A percentile compares a stretch with the other conserved stretches of the same genome.
phyloP scores from a whole-genome alignment of 1,284 basidiomycete genomes.

The Takashimella tepidaria region DNA sequence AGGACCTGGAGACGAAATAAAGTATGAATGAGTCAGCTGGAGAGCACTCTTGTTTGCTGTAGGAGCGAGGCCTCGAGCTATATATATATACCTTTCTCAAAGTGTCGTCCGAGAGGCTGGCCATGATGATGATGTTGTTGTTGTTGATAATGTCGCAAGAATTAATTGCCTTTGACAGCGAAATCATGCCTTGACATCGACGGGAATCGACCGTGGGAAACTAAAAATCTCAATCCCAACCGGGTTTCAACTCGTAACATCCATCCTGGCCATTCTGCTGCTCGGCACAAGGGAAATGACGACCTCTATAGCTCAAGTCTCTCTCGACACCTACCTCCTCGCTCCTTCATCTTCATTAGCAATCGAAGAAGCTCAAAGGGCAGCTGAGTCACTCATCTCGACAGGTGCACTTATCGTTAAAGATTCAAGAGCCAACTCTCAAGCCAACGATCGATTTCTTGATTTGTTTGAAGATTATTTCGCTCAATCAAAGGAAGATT shows the following conservation, averaged over 20 bases:
- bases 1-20: constrained; percentile 60
- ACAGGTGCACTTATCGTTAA: constrained; percentile 71
- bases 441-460: constrained; percentile 71
- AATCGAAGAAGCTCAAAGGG: constrained; percentile 50
- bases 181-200: background rate
- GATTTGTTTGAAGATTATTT: constrained; percentile 83
- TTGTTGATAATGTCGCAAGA: background rate
- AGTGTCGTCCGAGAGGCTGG: constrained; percentile 76
- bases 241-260: no score
- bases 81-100: constrained; percentile 83
- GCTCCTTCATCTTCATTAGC: constrained; percentile 52
- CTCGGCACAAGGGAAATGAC: no score
- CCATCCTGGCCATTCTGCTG: no score
- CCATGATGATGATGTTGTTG: constrained; percentile 52
- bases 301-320: constrained; percentile 60
- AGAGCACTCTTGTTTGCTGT: background rate
- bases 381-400: constrained; percentile 69
- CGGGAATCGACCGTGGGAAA: constrained; percentile 7
- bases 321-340: constrained; percentile 67
- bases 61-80: no score
- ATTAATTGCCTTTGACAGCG: background rate
- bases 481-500: constrained; percentile 57
- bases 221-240: no score
- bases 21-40: background rate
- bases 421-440: constrained; percentile 74